Conservation (phyloP, 371 early-diverging fungal genomes). For the Actinomucor elegans region DNA sequence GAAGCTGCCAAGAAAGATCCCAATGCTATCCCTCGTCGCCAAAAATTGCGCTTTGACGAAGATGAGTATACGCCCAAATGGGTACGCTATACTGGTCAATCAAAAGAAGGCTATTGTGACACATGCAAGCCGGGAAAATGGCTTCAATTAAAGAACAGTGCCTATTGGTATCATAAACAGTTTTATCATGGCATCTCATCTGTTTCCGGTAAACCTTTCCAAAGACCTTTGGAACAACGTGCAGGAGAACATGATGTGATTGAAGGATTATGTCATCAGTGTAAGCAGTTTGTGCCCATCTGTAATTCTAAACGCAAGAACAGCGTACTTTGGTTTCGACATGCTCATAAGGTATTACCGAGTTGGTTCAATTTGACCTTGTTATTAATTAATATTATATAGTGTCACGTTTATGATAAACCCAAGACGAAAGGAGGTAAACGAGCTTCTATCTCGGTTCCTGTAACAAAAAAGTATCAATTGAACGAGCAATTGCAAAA, state of each 20-base stretch:
- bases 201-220: slow-evolving; percentile 78
- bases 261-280: slow-evolving; percentile 89
- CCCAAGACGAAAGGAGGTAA: slow-evolving; percentile 49
- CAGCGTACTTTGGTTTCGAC: slow-evolving; percentile 85
- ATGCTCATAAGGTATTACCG: slow-evolving; percentile 84
- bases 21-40: slow-evolving; percentile 54
- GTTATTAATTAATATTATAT: background rate
- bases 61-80: slow-evolving; percentile 89
- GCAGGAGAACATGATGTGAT: slow-evolving; percentile 57
- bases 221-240: slow-evolving; percentile 70
- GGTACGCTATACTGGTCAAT: slow-evolving; percentile 79
- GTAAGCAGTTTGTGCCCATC: slow-evolving; percentile 78
- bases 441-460: slow-evolving; percentile 2
- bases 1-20: slow-evolving; percentile 34
- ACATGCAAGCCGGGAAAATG: slow-evolving; percentile 84
- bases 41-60: slow-evolving; percentile 66
- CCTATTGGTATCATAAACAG: slow-evolving; percentile 95
- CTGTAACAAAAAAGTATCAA: background rate
- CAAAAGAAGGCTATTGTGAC: slow-evolving; percentile 88
- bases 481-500: slow-evolving; percentile 7
- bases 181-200: slow-evolving; percentile 90
- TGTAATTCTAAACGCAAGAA: slow-evolving; percentile 75
- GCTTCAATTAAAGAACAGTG: slow-evolving; percentile 91
- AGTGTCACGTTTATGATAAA: slow-evolving; percentile 79
- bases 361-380: background rate